Conservation (phyloP, 2,329 filamentous ascomycete genomes). For the Clonostachys rhizophaga region DNA sequence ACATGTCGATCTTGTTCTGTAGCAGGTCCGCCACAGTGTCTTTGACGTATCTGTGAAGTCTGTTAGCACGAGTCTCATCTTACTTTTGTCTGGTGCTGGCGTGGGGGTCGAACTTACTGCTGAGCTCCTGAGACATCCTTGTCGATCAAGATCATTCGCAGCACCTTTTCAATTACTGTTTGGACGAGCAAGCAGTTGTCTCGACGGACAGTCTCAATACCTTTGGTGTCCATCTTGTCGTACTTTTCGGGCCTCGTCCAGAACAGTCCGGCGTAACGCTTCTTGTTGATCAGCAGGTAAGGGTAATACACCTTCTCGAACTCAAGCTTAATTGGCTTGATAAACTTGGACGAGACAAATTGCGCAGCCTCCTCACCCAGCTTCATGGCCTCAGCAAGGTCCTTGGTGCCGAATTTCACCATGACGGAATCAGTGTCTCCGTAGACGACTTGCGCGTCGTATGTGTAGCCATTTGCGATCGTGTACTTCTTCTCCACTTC, state of each 20-base stretch:
- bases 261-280: constrained; percentile 95
- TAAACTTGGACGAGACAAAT: constrained; percentile 86
- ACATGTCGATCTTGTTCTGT: constrained; percentile 98
- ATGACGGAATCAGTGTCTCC: constrained; percentile 99
- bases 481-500: constrained; percentile 89
- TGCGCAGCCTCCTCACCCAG: constrained; percentile 89
- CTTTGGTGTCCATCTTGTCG: constrained; percentile 99
- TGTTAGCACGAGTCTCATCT: constrained; percentile 1
- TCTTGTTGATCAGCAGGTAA: constrained; percentile 99
- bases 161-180: constrained; percentile 93
- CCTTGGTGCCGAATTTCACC: constrained; percentile 94
- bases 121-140: constrained; percentile 86
- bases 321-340: constrained; percentile 96
- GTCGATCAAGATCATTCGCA: constrained; percentile 94
- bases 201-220: constrained; percentile 95
- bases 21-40: constrained; percentile 90
- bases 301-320: constrained; percentile 99
- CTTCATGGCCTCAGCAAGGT: constrained; percentile 86
- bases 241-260: constrained; percentile 94
- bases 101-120: constrained; percentile 59
- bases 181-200: constrained; percentile 96
- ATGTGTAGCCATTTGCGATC: constrained; percentile 88
- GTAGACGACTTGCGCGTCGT: constrained; percentile 96
- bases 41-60: constrained; percentile 76
- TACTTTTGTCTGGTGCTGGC: not conserved